These are phyloP conservation scores for Mortierella sp. DNA, from an alignment of 371 early-diverging fungal species.

Conservation along the genomic window DNA sequence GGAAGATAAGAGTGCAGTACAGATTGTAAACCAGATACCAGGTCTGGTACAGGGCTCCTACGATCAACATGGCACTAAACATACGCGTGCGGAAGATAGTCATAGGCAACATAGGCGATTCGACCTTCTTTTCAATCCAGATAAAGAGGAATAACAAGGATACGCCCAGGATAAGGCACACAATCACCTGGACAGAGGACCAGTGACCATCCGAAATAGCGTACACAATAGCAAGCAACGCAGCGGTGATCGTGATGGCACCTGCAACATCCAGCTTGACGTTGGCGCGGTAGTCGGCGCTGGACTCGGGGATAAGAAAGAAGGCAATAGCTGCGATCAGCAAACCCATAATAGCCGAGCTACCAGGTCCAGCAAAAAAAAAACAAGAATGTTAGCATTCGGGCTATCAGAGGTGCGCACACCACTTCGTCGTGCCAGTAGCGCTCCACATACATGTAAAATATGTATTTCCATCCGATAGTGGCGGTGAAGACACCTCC, in stretches of 20 bases:
- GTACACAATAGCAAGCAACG: slow-evolving; percentile 58
- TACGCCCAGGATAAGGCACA: slow-evolving; percentile 47
- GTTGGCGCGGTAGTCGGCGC: slow-evolving; percentile 31
- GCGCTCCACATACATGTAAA: slow-evolving; percentile 57
- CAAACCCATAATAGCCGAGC: slow-evolving; percentile 57
- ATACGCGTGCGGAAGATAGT: slow-evolving; percentile 48
- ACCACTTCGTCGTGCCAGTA: too few species aligned
- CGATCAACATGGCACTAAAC: slow-evolving; percentile 52
- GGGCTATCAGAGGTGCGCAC: too few species aligned
- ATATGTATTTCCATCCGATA: slow-evolving; percentile 62
- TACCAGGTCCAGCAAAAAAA: too few species aligned
- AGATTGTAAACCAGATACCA: slow-evolving; percentile 56
- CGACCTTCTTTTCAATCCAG: slow-evolving; percentile 49
- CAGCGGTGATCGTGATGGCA: slow-evolving; percentile 54
- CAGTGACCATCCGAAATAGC: slow-evolving; percentile 60
- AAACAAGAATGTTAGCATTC: not conserved
- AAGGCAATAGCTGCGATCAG: slow-evolving; percentile 39
- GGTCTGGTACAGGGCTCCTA: slow-evolving; percentile 57
- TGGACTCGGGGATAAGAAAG: slow-evolving; percentile 40
- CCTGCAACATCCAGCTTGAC: slow-evolving; percentile 58
- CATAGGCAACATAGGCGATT: slow-evolving; percentile 51
- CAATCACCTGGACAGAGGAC: slow-evolving; percentile 52
- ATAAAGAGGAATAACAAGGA: slow-evolving; percentile 37
- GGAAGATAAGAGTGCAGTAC: slow-evolving; percentile 59
- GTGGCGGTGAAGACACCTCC: slow-evolving; percentile 58